A percentile compares a stretch with the other conserved stretches of the same genome.
Conservation (phyloP, 2,329 filamentous ascomycete genomes). For the Fusarium denticulatum region DNA sequence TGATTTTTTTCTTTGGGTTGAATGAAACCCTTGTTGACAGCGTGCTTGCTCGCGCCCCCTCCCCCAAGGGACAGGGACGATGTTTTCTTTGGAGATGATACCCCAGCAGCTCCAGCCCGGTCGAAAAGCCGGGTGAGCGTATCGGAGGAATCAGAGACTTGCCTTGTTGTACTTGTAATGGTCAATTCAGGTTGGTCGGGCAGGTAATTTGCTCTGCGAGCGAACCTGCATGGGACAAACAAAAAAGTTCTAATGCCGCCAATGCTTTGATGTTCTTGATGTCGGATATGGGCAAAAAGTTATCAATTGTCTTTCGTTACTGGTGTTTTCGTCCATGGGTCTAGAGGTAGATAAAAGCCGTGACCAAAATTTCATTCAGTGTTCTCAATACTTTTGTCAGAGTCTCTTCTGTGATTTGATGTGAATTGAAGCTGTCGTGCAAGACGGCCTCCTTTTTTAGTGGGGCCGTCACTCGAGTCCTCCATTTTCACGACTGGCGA, state of each 20-base stretch:
- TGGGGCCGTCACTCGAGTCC: background rate
- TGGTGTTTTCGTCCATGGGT: slow-evolving; percentile 35
- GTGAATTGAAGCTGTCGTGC: background rate
- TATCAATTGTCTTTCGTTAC: slow-evolving; percentile 35
- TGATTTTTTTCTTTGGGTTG: slow-evolving; percentile 25
- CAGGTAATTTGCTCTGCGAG: slow-evolving; percentile 34
- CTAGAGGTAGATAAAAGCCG: slow-evolving; percentile 44
- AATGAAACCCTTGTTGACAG: slow-evolving; percentile 32
- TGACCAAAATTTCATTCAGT: slow-evolving; percentile 30
- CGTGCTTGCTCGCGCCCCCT: slow-evolving; percentile 20
- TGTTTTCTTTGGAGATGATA: slow-evolving; percentile 38
- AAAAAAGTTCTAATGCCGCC: slow-evolving; percentile 34
- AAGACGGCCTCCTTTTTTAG: background rate
- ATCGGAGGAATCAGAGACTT: slow-evolving; percentile 34
- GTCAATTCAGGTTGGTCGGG: background rate
- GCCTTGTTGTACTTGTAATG: background rate
- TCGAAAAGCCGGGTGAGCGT: slow-evolving; percentile 35
- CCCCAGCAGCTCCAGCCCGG: slow-evolving; percentile 33
- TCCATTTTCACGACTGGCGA: background rate
- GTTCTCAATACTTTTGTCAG: background rate
- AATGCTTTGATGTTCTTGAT: slow-evolving; percentile 40
- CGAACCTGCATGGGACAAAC: slow-evolving; percentile 3
- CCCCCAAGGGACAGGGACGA: slow-evolving; percentile 29
- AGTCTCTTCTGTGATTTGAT: accelerated
- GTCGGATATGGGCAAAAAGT: slow-evolving; percentile 35